Base-by-base conservation (phyloP, 495 filamentous ascomycete genomes). In the Lasiosphaeris hirsuta region DNA sequence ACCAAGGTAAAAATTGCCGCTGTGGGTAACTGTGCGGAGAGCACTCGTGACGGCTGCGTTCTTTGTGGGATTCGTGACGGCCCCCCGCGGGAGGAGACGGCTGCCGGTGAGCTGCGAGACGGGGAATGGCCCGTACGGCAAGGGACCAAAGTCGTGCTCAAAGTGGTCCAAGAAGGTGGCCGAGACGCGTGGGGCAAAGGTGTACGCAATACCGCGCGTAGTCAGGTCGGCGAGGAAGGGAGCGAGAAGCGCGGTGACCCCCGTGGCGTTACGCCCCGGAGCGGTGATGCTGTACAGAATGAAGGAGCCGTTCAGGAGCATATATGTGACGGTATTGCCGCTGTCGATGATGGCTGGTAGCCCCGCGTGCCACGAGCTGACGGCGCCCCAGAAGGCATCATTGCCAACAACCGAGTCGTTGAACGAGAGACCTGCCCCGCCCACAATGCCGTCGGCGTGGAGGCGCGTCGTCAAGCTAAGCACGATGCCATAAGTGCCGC, bases 401-500 rank as follows among this genome's bases (percentile, higher is more conserved):
- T 38, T 15, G 40, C 40, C 40, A n/a, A 42, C 40, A 19, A 69
- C 60, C 38, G 66, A 58, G 15, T 63, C 58, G 18, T 46, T 36
- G 19, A 65, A 48, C 13, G 35, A 30, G 1, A 70, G 35, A 0
- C 10, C 11, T 7, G 51, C 63, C 10, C 67, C 60, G 5, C 56
- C 63, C 2, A 66, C 46, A 15, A 37, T 42, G 5, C 59, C 57
- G 15, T 69, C 67, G 0, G 40, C 46, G 47, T 79, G 64, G 0
- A 71, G 66, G 56, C 73, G 75, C 8, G 67, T 61, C 0, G 79
- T 84, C 63, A 78, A 59, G 15, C 72, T 75, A 45, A 70, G 59
- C 1, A 84, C 80, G 10, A 82, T 74, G n/a, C 72, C 81, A 48
- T 74, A 84, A 13, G 70, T 83, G 17, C 81, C 78, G 13, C 69